These are phyloP conservation scores for Heliamphora pulchella DNA, from an alignment of 179 eudicot genomes.

Conservation along the genomic window DNA sequence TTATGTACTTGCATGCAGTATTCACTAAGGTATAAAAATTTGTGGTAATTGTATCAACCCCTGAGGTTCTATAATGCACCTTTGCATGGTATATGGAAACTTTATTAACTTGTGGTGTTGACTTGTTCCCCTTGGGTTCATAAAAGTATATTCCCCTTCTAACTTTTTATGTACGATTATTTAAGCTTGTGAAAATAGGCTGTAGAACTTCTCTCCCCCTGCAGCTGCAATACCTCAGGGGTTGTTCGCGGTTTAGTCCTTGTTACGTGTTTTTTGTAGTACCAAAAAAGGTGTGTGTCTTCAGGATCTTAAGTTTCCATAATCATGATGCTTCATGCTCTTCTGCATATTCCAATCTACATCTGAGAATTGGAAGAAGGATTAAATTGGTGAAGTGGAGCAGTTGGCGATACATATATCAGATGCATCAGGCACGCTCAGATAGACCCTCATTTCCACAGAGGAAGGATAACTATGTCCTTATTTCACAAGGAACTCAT, in stretches of 20 bases:
- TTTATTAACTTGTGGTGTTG: not conserved
- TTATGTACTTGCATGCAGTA: not conserved
- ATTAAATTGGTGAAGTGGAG: constrained; percentile 4
- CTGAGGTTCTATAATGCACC: not conserved
- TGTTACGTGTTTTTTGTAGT: not conserved
- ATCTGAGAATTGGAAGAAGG: constrained; percentile 6
- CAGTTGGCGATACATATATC: not conserved
- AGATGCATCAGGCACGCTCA: not conserved
- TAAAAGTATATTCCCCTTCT: not conserved
- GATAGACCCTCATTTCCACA: not conserved
- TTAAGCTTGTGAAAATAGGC: too few species aligned
- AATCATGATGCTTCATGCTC: not conserved
- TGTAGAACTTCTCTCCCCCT: too few species aligned
- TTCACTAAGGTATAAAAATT: not conserved
- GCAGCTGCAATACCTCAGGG: too few species aligned
- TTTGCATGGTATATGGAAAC: not conserved
- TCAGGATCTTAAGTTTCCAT: not conserved
- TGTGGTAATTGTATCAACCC: not conserved
- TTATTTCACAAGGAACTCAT: not conserved
- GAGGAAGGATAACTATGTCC: not conserved
- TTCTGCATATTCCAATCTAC: constrained; percentile 3
- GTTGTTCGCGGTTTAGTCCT: too few species aligned
- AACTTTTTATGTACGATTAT: not conserved
- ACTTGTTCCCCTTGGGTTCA: not conserved
- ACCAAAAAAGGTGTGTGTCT: not conserved